Evolutionary conservation across 371 early-diverging fungal genomes (phyloP), one percentile per base, ranked within the genome.

Genomic region (Gilbertella persicaria): DNA sequence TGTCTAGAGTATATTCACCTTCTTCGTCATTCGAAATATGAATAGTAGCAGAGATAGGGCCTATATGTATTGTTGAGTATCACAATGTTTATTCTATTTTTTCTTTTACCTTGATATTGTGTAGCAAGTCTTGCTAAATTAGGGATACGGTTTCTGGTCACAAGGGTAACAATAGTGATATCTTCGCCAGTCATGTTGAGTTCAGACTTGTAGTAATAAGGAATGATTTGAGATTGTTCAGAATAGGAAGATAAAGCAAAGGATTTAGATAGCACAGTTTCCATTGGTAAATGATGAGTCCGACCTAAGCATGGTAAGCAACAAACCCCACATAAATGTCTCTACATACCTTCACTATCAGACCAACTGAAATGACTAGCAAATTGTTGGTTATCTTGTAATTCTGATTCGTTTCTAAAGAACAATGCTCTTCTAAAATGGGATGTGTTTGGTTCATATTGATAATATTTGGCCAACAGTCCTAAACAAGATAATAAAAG

Each of bases 41-140:
- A 23, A 85, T 65, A 7, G 79, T 71, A 39, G 80, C 80, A 23
- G 85, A 85, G 13, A 85, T 75, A 14, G 84, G 85, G 0, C 64
- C 79, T 69, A 52, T 45, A 36, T 38, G 5, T 43, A 40, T 5
- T 20, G 9, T 5, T 1, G 8, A 24, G n/a, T 43, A 24, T 30
- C 29, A 26, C 28, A 30, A 26, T 57, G 30, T 36, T 30, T 38
- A 25, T 47, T 45, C 53, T 56, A 9, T 50, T 51, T 19, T 16
- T 56, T 16, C 35, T 12, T 2, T 42, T 65, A 74, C 75, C 82
- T 55, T 78, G 66, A 50, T 82, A 82, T 44, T 71, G 66, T 53
- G 70, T 69, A 24, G 75, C 82, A 19, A 82, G 68, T 41, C 73
- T 69, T 53, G 74, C 69, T 28, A 73, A 49, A 41, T 69, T 64